A percentile compares a stretch with the other conserved stretches of the same genome.
These are phyloP conservation scores for Rickenella mellea DNA, from an alignment of 768 basidiomycete genomes.

Conservation along the genomic window DNA sequence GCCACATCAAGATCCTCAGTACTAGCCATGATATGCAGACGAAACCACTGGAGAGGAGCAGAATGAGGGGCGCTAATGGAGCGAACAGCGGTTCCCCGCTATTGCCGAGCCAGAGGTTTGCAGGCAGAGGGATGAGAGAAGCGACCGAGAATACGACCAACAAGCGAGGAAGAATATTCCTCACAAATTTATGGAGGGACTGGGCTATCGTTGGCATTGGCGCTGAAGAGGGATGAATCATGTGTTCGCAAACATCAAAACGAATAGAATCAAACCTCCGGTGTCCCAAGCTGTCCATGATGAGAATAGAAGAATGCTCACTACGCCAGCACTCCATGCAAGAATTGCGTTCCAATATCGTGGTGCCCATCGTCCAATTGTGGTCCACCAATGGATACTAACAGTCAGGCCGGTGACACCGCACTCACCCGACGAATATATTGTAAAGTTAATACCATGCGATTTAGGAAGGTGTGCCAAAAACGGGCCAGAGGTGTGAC, in stretches of 20 bases:
- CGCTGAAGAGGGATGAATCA: conserved; percentile 16
- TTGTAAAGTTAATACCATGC: conserved; percentile 40
- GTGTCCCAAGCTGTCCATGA: conserved; percentile 30
- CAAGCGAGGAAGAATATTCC: conserved; percentile 29
- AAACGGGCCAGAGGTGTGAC: conserved; percentile 62
- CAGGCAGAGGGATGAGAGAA: conserved; percentile 49
- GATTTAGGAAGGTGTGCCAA: conserved; percentile 21
- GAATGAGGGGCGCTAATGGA: conserved; percentile 43
- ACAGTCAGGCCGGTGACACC: conserved; percentile 33
- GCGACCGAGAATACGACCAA: conserved; percentile 32
- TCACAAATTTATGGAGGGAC: conserved; percentile 37
- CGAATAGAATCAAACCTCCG: conserved; percentile 16
- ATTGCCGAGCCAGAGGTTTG: conserved; percentile 51
- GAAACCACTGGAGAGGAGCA: conserved; percentile 55
- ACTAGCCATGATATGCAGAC: conserved; percentile 54
- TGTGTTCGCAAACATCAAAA: neutral
- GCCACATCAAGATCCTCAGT: conserved; percentile 38
- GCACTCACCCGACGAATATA: conserved; percentile 57
- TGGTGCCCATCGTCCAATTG: conserved; percentile 58
- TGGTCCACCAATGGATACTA: conserved; percentile 61
- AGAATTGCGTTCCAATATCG: conserved; percentile 68
- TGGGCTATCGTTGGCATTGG: conserved; percentile 37
- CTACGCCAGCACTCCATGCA: conserved; percentile 69
- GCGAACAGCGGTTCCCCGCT: conserved; percentile 38
- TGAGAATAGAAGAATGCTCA: conserved; percentile 44